Conservation (phyloP, 495 filamentous ascomycete genomes). For the Staphylotrichum longicolle region DNA sequence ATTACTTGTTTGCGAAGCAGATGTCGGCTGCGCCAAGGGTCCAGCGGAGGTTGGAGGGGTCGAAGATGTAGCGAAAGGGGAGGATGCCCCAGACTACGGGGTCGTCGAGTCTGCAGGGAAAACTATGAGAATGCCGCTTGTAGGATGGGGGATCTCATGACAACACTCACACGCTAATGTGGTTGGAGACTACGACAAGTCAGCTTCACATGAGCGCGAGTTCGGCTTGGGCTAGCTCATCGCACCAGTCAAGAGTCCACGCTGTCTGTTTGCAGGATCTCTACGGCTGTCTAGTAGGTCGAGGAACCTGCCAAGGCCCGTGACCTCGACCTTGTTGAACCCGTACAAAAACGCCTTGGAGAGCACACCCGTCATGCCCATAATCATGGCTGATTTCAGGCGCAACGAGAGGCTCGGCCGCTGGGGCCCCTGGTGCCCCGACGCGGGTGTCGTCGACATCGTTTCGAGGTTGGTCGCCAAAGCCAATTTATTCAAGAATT, state of each 20-base stretch:
- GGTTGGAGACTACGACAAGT: conserved; percentile 75
- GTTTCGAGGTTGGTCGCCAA: neutral
- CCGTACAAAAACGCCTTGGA: conserved; percentile 48
- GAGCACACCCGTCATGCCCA: conserved; percentile 50
- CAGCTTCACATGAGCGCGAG: conserved; percentile 17
- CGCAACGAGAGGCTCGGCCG: conserved; percentile 54
- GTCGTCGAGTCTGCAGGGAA: conserved; percentile 73
- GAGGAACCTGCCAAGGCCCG: conserved; percentile 72
- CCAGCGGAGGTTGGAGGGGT: conserved; percentile 77
- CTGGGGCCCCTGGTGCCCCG: conserved; percentile 23
- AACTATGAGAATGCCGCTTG: neutral
- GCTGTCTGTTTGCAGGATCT: conserved; percentile 64
- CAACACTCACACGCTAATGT: conserved; percentile 85
- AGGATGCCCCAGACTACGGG: conserved; percentile 89
- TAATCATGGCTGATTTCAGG: conserved; percentile 50
- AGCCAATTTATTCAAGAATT: neutral
- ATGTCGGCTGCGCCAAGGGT: conserved; percentile 88
- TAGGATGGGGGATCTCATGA: conserved; percentile 6
- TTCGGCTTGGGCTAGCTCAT: neutral
- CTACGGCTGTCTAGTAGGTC: conserved; percentile 69
- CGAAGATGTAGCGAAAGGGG: conserved; percentile 65
- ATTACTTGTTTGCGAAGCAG: conserved; percentile 71
- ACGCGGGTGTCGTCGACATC: conserved; percentile 13
- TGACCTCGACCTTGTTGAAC: conserved; percentile 58
- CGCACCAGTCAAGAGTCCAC: conserved; percentile 83